Evolutionary conservation across 495 filamentous ascomycete species (phyloP), one percentile per base, ranked within the genome.

Genomic region (Xylaria palmicola): DNA sequence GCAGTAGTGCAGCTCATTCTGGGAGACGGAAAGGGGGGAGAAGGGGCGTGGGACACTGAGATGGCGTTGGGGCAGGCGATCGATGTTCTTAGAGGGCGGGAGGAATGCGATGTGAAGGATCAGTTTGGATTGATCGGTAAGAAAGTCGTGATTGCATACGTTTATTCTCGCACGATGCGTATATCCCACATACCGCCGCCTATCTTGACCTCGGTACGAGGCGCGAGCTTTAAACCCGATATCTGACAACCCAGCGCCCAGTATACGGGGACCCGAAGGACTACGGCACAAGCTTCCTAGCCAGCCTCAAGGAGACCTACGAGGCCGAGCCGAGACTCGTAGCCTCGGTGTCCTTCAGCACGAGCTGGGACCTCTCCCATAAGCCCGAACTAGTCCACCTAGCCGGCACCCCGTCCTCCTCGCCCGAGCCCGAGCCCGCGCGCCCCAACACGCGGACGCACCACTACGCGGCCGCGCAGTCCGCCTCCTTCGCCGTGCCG

Each of bases 1-100:
- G 75, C 80, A 1, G 80, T 84, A 3, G 79, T 70, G 0, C 76
- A 81, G 62, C 61, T 83, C 0, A 60, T 50, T 8, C 32, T 52
- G 2, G 37, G 37, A 0, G 54, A 52, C 19, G 43, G 64, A 45
- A 20, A 50, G 12, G 5, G 44, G 40, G 62, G 59, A 7, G 29
- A 29, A 1, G 50, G 13, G 51, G 17, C 24, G 13, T 52, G 47
- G 36, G 52, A 37, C 12, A 36, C 49, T 8, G 22, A 2, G 17
- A 51, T 34, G 4, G 44, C 60, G 4, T 32, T 62, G 8, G 12
- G n/a, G 0, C 12, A 44, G 29, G 41, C 53, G 22, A 60, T 60
- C 19, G 37, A 59, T 15, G 66, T 39, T 17, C 37, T 66, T 29
- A 40, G 57, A 15, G 57, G 43, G 19, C 41, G 70, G 45, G 61